Base-by-base conservation (phyloP, 2,329 filamentous ascomycete genomes). In the Blastomyces gilchristii region DNA sequence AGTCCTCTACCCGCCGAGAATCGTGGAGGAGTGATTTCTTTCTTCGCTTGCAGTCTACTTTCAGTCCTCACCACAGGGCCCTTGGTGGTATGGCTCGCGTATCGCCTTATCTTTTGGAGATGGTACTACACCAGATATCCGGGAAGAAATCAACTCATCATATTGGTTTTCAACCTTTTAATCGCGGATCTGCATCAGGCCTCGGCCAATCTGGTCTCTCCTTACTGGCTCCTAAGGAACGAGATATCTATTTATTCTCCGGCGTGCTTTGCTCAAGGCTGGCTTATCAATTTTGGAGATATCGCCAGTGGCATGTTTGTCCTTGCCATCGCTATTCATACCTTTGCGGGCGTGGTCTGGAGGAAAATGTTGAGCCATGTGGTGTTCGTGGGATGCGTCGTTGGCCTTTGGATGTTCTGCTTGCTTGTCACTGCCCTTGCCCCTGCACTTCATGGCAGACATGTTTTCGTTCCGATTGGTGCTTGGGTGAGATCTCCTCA, bases 101-200 rank as follows among this genome's bases (percentile, higher is more conserved):
- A 79, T 65, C 78, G 80, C 28, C 69, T 82, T 28, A 68, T 82
- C 43, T 78, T 78, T 63, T 82, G 80, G 80, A 73, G 76, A 57
- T 74, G 71, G 59, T 77, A 76, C 65, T 80, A 81, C 67, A 70
- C 74, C 53, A 73, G 78, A 64, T 79, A 79, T 63, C 78, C 82
- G 59, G 79, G 79, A 63, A 78, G 81, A 69, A 82, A 82, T 65
- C 80, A 82, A 71, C 82, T 80, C 63, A 73, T 82, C n/a, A 69
- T 82, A 39, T 75, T 82, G 28, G 81, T 82, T 60, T 82, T 79
- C 69, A 82, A 82, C 63, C 74, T 82, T 22, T 71, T 82, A 2
- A 65, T 82, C 45, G 80, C 80, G 7, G 80, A 82, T 71, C 72
- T 82, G 16, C 77, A 78, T 65, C 80, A 82, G 69, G 76, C 80